phyloP scores from a whole-genome alignment of 345 rosid species.

The Xanthoceras sorbifolium region DNA sequence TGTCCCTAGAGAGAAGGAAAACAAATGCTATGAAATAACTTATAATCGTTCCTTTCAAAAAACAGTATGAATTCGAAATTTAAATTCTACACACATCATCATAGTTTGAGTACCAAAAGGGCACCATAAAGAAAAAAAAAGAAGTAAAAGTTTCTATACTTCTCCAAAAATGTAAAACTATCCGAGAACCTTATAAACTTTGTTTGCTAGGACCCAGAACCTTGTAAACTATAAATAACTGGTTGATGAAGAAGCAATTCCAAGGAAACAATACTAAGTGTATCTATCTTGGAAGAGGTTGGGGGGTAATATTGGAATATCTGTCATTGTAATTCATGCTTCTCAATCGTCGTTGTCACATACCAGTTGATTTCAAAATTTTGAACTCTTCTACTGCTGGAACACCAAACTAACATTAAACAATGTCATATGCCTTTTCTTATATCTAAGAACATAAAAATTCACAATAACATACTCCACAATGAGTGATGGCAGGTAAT shows the following conservation, averaged over 20 bases:
- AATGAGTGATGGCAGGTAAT: not conserved
- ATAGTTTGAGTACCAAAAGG: not conserved
- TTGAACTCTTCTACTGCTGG: not conserved
- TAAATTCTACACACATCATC: not conserved
- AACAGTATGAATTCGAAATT: not conserved
- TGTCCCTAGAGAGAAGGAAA: constrained; percentile 57
- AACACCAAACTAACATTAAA: not conserved
- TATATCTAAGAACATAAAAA: not conserved
- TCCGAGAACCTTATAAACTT: not conserved
- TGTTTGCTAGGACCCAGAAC: not conserved
- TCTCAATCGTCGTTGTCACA: not conserved
- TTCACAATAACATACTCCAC: not conserved
- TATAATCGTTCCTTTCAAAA: constrained; percentile 13
- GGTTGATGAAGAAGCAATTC: not conserved
- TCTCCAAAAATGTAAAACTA: constrained; percentile 10
- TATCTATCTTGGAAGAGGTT: not conserved
- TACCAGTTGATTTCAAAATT: not conserved
- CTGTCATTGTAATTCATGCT: not conserved
- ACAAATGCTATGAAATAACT: not conserved
- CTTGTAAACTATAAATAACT: not conserved
- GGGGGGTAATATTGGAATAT: not conserved
- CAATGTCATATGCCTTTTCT: not conserved
- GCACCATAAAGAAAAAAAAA: not conserved
- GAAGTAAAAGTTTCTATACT: not conserved
- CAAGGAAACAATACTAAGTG: not conserved